Evolutionary conservation across 2,329 filamentous ascomycete species (phyloP).

Genomic region (Leptographium procerum): DNA sequence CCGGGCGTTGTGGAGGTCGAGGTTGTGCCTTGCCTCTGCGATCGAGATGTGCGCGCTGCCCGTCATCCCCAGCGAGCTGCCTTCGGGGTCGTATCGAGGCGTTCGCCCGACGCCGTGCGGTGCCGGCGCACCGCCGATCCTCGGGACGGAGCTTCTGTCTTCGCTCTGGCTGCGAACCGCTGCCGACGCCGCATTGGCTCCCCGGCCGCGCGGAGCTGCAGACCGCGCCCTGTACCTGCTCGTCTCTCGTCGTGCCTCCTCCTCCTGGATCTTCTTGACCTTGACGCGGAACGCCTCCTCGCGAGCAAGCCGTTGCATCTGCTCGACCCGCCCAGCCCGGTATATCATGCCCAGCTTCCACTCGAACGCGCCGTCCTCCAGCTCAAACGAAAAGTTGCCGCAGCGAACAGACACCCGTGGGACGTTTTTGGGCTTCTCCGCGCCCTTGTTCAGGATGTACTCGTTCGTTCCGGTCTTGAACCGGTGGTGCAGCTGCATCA

Average conservation of each 20-base stretch:
- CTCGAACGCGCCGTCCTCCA: constrained; percentile 94
- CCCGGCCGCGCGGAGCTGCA: constrained; percentile 26
- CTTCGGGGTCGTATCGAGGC: constrained; percentile 71
- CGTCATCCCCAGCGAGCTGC: constrained; percentile 55
- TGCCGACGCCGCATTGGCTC: neutral
- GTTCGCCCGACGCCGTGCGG: constrained; percentile 23
- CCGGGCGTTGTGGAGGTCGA: constrained; percentile 72
- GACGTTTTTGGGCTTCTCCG: constrained; percentile 75
- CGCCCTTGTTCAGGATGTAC: constrained; percentile 74
- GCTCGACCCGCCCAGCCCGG: constrained; percentile 75
- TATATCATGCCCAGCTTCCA: constrained; percentile 97
- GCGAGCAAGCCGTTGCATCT: constrained; percentile 77
- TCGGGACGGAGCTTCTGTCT: constrained; percentile 30
- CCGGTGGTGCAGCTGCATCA: constrained; percentile 85
- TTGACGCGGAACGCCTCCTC: constrained; percentile 87
- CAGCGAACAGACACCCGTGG: constrained; percentile 77
- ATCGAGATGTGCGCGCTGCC: constrained; percentile 61
- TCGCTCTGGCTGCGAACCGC: constrained; percentile 31
- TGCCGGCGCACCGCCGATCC: constrained; percentile 20
- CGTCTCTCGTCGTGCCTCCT: constrained; percentile 45
- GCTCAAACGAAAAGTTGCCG: constrained; percentile 74
- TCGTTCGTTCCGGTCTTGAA: constrained; percentile 82
- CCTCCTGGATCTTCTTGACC: constrained; percentile 68
- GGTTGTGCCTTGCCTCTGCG: constrained; percentile 61
- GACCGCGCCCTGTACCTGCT: constrained; percentile 46